Percentiles rank a stretch among this genome's conserved stretches.
Evolutionary conservation across 805 yeast genomes (phyloP).

Genomic region (Blastobotrys attinorum): DNA sequence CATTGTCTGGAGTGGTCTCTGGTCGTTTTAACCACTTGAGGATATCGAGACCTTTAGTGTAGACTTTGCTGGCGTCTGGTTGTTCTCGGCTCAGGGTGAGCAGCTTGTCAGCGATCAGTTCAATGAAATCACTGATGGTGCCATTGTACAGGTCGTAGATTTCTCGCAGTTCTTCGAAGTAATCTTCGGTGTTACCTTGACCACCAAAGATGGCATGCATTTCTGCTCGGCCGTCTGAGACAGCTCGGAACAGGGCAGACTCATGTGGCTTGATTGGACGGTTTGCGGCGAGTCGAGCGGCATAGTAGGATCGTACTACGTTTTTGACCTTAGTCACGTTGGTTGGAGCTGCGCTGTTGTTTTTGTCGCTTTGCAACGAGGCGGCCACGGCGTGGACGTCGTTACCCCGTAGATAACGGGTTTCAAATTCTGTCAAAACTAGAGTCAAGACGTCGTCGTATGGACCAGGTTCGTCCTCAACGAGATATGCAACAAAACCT

Average conservation of each 20-base stretch:
- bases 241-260: slow-evolving; percentile 59
- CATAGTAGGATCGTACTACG: slow-evolving; percentile 72
- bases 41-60: slow-evolving; percentile 88
- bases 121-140: slow-evolving; percentile 62
- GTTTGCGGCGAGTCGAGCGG: slow-evolving; percentile 44
- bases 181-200: slow-evolving; percentile 97
- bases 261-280: slow-evolving; percentile 43
- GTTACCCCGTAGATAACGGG: slow-evolving; percentile 60
- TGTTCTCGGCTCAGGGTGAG: slow-evolving; percentile 60
- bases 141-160: slow-evolving; percentile 70
- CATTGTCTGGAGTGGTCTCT: slow-evolving; percentile 80
- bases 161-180: slow-evolving; percentile 91
- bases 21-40: slow-evolving; percentile 80
- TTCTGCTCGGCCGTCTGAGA: slow-evolving; percentile 47
- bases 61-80: slow-evolving; percentile 74
- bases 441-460: slow-evolving; percentile 63
- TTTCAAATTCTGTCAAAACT: slow-evolving; percentile 76
- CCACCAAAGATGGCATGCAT: slow-evolving; percentile 93
- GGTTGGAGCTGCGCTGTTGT: slow-evolving; percentile 45
- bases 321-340: slow-evolving; percentile 62
- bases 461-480: slow-evolving; percentile 39
- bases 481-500: slow-evolving; percentile 40
- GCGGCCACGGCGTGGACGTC: slow-evolving; percentile 91
- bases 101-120: slow-evolving; percentile 60
- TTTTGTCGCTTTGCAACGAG: slow-evolving; percentile 45